Evolutionary conservation across 345 rosid species (phyloP), one percentile per base, ranked within the genome.

Genomic region (Abelmoschus esculentus): DNA sequence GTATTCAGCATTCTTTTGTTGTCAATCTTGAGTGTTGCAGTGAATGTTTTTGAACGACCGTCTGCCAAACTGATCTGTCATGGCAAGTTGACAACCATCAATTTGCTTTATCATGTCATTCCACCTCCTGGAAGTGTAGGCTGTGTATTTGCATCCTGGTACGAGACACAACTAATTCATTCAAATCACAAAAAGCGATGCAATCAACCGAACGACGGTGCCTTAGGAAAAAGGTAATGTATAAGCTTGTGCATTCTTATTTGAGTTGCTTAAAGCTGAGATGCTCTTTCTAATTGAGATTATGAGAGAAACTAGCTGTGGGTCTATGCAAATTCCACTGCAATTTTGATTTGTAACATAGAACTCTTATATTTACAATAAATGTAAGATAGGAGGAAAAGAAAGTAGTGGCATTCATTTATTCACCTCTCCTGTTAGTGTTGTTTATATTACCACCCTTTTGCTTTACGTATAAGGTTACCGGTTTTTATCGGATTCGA

Each of bases 271-370:
- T 66, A 67, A 73, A 75, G 77, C 74, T 73, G 72, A 42, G 71
- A 61, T 70, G 76, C 29, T 71, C 49, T 66, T 70, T 70, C 65
- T 59, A 52, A 68, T 78, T 78, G 77, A 76, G 75, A 74, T 66
- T 70, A 73, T 47, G 62, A 62, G 81, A 66, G 78, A 74, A 74
- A 62, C 55, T 34, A 69, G 71, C 61, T 36, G 73, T 64, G 77
- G 80, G 79, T 64, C 65, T 71, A 61, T 53, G 61, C 75, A 57
- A 66, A 32, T 73, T 38, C 80, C 80, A 78, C 81, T 36, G 70
- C 80, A 80, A 77, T 85, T 85, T 85, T 85, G 88, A 78, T 82
- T 77, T 80, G 84, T 82, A 82, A 77, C 84, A 82, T 82, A 78
- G 55, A 55, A 55, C 80, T 75, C 72, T 76, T 77, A 64, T 77